Evolutionary conservation across 805 yeast species (phyloP).

Genomic region (Lipomyces anomalus): DNA sequence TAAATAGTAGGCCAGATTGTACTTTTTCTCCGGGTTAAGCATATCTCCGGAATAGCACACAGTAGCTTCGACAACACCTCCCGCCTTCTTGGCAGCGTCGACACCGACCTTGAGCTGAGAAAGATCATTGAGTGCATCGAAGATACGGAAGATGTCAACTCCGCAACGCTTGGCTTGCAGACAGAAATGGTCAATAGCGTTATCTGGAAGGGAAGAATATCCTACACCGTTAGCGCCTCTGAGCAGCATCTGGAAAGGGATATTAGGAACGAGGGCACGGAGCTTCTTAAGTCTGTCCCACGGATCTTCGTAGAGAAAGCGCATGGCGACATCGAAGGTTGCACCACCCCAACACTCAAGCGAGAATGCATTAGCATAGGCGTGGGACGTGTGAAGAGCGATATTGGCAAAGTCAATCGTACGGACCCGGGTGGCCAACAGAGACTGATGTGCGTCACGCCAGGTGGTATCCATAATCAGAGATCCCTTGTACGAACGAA

Average conservation of each 20-base stretch:
- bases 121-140: conserved; percentile 93
- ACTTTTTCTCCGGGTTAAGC: conserved; percentile 93
- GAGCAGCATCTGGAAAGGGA: conserved; percentile 98
- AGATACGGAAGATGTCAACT: conserved; percentile 95
- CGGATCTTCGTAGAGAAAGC: conserved; percentile 97
- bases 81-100: conserved; percentile 95
- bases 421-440: conserved; percentile 94
- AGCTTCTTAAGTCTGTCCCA: conserved; percentile 92
- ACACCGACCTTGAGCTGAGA: conserved; percentile 97
- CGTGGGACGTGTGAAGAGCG: conserved; percentile 92
- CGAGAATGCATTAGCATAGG: conserved; percentile 84
- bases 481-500: conserved; percentile 78
- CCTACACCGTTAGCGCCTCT: conserved; percentile 99
- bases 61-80: conserved; percentile 98
- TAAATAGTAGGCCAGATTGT: conserved; percentile 85
- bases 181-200: conserved; percentile 96
- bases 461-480: conserved; percentile 97
- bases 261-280: conserved; percentile 89
- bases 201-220: conserved; percentile 94
- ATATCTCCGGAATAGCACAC: conserved; percentile 98
- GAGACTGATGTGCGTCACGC: conserved; percentile 99
- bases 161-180: conserved; percentile 92
- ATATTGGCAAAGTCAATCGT: conserved; percentile 85
- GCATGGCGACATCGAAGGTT: conserved; percentile 96
- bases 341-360: conserved; percentile 99